Percentiles rank a stretch among this genome's conserved stretches.
phyloP scores from a whole-genome alignment of 2,329 filamentous ascomycete species.

The Whalleya microplaca region DNA sequence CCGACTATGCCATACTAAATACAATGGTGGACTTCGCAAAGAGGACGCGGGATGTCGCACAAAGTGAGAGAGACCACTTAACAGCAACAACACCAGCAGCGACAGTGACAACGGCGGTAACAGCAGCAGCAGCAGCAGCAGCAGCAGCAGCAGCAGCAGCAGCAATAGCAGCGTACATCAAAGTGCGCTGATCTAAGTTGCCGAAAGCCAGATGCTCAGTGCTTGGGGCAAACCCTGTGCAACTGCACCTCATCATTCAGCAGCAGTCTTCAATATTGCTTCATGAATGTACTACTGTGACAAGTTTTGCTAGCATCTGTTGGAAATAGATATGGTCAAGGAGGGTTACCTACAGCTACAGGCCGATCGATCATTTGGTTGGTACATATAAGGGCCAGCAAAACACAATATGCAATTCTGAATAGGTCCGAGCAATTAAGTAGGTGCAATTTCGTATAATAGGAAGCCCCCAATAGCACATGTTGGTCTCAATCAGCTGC shows the following conservation, averaged over 20 bases:
- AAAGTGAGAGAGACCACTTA: not conserved
- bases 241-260: conserved; percentile 11
- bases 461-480: not conserved
- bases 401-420: not conserved
- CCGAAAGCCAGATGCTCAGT: conserved; percentile 5
- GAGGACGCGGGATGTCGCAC: conserved; percentile 20
- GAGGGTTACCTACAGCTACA: not conserved
- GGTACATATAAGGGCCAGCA: not conserved
- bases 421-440: not conserved
- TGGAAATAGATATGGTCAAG: conserved; percentile 1
- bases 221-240: conserved; percentile 9
- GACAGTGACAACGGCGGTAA: conserved; percentile 3
- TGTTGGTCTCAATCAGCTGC: conserved; percentile 2
- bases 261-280: not conserved
- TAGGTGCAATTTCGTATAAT: not conserved
- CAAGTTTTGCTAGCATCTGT: conserved; percentile 4
- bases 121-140: conserved; percentile 1
- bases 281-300: conserved; percentile 14
- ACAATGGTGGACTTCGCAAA: conserved; percentile 8
- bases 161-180: conserved; percentile 3
- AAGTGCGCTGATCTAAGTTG: conserved; percentile 8
- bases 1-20: conserved; percentile 13
- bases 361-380: not conserved
- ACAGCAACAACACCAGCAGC: not conserved
- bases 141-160: not conserved